Evolutionary conservation across 768 basidiomycete species (phyloP), one percentile per base, ranked within the genome.

Genomic region (Mycena amicta): DNA sequence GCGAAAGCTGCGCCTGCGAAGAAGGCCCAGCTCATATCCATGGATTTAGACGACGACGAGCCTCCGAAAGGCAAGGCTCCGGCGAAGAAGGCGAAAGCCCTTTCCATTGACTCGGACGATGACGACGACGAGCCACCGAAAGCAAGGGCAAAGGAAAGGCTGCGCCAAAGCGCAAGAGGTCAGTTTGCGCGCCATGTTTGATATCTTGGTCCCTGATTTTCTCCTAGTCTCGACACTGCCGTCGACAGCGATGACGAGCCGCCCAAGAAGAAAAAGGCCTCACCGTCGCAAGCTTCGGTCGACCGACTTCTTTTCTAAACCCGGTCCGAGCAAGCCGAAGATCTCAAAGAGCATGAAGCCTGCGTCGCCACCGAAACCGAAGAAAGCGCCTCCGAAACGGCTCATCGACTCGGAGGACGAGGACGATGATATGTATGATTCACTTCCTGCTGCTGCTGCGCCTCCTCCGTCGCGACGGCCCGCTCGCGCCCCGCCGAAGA

Each of bases 121-220:
- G n/a, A n/a, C 11, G 80, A 78, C 31, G 60, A 41, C 43, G 47
- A 49, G 23, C 25, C 27, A 20, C 47, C 47, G 25, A 49, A 69
- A 58, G 66, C 59, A 63, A 67, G 53, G 67, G 65, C 16, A 62
- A 83, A 62, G 77, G 72, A 2, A 77, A 76, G 65, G 68, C 70
- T 18, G 64, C 67, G 16, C 68, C 74, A 43, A 92, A 92, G 72
- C 84, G 89, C 41, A 93, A 92, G 72, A 89, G 83, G 90, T 88
- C 51, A 29, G 77, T 70, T n/a, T n/a, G n/a, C n/a, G n/a, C n/a
- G n/a, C n/a, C n/a, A n/a, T n/a, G n/a, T n/a, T n/a, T n/a, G n/a
- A n/a, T n/a, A n/a, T n/a, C n/a, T n/a, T n/a, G n/a, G n/a, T n/a
- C n/a, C n/a, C 16, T 50, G 18, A 40, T 49, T 6, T 53, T 45